These are phyloP conservation scores for Pisolithus sp. DNA, from an alignment of 768 basidiomycete species.

Conservation along the genomic window DNA sequence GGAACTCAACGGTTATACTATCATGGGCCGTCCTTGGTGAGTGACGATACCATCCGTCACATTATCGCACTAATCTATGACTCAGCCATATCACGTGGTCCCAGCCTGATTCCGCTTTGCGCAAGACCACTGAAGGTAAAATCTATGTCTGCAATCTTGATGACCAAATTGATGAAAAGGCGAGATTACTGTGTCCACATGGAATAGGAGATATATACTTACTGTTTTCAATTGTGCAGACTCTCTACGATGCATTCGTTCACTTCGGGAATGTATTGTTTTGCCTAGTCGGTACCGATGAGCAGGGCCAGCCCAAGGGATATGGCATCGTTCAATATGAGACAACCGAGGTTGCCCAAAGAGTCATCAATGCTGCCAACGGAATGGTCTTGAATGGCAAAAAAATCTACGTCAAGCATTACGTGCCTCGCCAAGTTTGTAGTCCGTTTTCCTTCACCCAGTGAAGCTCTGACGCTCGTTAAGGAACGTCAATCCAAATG, in stretches of 20 bases:
- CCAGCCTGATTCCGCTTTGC: conserved; percentile 97
- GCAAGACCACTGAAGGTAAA: conserved; percentile 99
- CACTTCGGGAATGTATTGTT: conserved; percentile 98
- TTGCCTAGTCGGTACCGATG: conserved; percentile 97
- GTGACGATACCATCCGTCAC: conserved; percentile 11
- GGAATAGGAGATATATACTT: not conserved
- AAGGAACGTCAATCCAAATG: conserved; percentile 97
- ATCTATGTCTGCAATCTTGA: conserved; percentile 99
- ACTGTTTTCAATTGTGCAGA: conserved; percentile 37
- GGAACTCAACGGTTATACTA: conserved; percentile 97
- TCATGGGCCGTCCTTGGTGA: conserved; percentile 95
- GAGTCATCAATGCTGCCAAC: conserved; percentile 96
- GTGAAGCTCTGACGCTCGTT: conserved; percentile 22
- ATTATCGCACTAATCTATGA: not conserved
- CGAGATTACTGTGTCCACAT: conserved; percentile 19
- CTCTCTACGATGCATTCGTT: conserved; percentile 98
- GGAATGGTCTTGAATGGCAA: conserved; percentile 99
- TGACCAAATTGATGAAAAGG: conserved; percentile 96
- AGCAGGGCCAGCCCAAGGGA: conserved; percentile 91
- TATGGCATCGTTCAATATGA: conserved; percentile 99
- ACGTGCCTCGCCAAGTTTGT: conserved; percentile 92
- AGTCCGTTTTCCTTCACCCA: too few species aligned
- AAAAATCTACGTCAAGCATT: conserved; percentile 97
- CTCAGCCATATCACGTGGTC: conserved; percentile 99
- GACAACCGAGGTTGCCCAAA: conserved; percentile 93